Evolutionary conservation across 2,329 filamentous ascomycete species (phyloP).

Genomic region (Phyllosticta paracitricarpa): DNA sequence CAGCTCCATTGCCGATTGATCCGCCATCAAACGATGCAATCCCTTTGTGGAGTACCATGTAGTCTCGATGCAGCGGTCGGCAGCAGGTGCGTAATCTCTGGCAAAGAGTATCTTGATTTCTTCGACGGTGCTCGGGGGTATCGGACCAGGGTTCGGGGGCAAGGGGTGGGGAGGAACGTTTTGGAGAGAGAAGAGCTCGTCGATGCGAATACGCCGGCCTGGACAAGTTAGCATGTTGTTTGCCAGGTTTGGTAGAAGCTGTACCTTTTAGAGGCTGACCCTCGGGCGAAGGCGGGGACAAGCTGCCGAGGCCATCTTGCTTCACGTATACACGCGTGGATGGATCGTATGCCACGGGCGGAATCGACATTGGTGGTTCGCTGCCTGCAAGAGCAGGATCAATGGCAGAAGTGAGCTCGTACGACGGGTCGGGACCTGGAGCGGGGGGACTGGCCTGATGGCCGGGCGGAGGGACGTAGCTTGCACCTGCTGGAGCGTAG

Average conservation of each 20-base stretch:
- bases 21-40: slow-evolving; percentile 42
- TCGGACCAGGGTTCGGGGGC: slow-evolving; percentile 16
- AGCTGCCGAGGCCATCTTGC: slow-evolving; percentile 12
- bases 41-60: slow-evolving; percentile 62
- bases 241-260: neutral
- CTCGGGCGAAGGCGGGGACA: slow-evolving; percentile 15
- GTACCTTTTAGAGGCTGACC: slow-evolving; percentile 22
- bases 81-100: slow-evolving; percentile 63
- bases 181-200: slow-evolving; percentile 60
- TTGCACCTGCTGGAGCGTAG: slow-evolving; percentile 33
- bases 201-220: slow-evolving; percentile 45
- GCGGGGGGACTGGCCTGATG: slow-evolving; percentile 19
- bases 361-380: slow-evolving; percentile 17
- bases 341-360: slow-evolving; percentile 8
- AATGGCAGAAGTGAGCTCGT: slow-evolving; percentile 50
- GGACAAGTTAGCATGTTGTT: neutral
- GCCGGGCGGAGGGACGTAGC: slow-evolving; percentile 22
- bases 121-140: slow-evolving; percentile 42
- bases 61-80: slow-evolving; percentile 71
- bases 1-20: slow-evolving; percentile 53
- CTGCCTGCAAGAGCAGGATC: slow-evolving; percentile 54
- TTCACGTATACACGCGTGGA: slow-evolving; percentile 5
- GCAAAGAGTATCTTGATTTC: slow-evolving; percentile 64
- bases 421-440: slow-evolving; percentile 26
- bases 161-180: slow-evolving; percentile 45